Conservation (phyloP, 768 basidiomycete genomes). For the Calocera cornea region DNA sequence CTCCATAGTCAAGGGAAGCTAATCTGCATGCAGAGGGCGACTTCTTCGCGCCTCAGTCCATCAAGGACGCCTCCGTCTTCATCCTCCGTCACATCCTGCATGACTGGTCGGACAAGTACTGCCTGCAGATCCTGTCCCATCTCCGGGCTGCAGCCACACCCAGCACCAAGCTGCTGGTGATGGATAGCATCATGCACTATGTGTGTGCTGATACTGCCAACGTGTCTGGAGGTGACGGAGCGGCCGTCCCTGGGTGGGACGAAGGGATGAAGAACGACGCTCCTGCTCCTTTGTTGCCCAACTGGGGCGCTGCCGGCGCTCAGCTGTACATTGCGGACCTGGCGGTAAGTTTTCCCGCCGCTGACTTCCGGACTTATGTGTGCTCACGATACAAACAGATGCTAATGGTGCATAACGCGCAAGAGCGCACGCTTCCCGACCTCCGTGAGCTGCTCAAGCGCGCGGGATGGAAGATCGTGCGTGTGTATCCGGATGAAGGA, state of each 20-base stretch:
- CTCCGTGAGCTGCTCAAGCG: constrained; percentile 39
- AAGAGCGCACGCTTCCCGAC: constrained; percentile 58
- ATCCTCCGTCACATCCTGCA: constrained; percentile 59
- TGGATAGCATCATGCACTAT: constrained; percentile 40
- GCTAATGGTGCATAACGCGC: constrained; percentile 53
- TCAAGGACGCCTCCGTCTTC: constrained; percentile 43
- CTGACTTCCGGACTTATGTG: not conserved
- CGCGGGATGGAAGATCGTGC: constrained; percentile 48
- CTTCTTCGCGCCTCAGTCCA: constrained; percentile 53
- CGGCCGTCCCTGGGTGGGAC: constrained; percentile 13
- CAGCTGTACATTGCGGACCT: not conserved
- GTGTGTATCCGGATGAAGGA: constrained; percentile 28
- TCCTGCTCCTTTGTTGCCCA: constrained; percentile 51
- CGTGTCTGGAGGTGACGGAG: constrained; percentile 8
- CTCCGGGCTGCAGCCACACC: constrained; percentile 31
- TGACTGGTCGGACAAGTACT: constrained; percentile 60
- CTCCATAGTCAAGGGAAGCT: too few relatives aligned
- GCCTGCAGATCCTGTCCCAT: constrained; percentile 33
- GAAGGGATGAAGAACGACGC: constrained; percentile 22
- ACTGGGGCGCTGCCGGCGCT: constrained; percentile 36
- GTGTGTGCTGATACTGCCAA: constrained; percentile 26
- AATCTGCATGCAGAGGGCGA: constrained; percentile 41
- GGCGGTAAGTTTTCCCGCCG: not conserved
- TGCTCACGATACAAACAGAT: constrained; percentile 33
- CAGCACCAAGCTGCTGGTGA: constrained; percentile 50